Base-by-base conservation (phyloP, 106 monocot genomes). In the Phalaenopsis aphrodite region DNA sequence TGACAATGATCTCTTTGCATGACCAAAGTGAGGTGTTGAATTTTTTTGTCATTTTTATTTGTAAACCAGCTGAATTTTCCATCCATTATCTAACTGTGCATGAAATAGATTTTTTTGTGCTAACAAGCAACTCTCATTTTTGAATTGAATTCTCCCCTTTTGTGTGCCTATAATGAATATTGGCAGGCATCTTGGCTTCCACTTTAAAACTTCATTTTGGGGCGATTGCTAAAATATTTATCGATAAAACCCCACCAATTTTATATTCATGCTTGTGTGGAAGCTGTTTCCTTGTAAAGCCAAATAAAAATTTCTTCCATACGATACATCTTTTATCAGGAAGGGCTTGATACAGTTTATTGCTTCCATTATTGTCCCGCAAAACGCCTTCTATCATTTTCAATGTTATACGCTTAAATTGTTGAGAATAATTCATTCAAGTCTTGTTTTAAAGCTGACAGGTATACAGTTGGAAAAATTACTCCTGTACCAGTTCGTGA, bases 391-490 rank as follows among this genome's bases (percentile, higher is more conserved):
- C 12, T 38, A 69, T 69, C 69, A 4, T 69, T 1, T 69, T 45
- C 41, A 42, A 43, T 8, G 42, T 45, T 45, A 19, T 14, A 56
- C 74, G 8, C 41, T 74, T 64, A 23, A 64, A 39, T 36, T 15
- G 61, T 58, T 75, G 42, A 73, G 37, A 84, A 71, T 37, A 57
- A 69, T 80, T 24, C 38, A 66, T 61, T 82, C 30, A 79, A 74
- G 72, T 82, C 43, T 85, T 69, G 21, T 24, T 64, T 77, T 80
- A 75, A 85, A 87, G 79, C 47, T 84, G 52, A 75, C 88, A 90
- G 95, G 82, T 94, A 96, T 75, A 94, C 93, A 11, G 93, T 94
- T 65, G 96, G 96, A 77, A 96, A 96, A 88, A 94, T 96, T 73
- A 94, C 96, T 56, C 96, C 96, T 84, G 91, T 93, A 72, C 96